Evolutionary conservation across 2,329 filamentous ascomycete genomes (phyloP), one percentile per base, ranked within the genome.

Genomic region (Zopfia rhizophila): DNA sequence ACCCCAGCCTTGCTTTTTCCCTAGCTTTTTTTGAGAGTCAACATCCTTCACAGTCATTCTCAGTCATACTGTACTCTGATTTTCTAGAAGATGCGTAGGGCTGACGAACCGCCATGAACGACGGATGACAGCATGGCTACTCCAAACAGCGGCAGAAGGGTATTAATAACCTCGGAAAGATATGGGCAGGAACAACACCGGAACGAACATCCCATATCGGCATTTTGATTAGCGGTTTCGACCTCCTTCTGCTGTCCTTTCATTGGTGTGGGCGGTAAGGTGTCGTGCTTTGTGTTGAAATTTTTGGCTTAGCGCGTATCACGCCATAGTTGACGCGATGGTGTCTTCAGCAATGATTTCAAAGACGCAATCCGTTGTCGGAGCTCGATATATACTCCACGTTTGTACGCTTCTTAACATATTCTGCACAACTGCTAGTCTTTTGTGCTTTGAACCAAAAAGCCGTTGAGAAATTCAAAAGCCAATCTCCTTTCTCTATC

Each of bases 281-380:
- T 7, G 45, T 35, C 41, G 32, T 44, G 38, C 8, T 39, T 48
- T 55, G n/a, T 41, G 24, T 42, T 22, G 27, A 60, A 19, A 48
- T 35, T 22, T 43, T 33, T 21, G 37, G 40, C 22, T 32, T 45
- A 50, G 51, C 51, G 48, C 41, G 45, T 32, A 54, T 54, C 41
- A 48, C 51, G 51, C 48, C 43, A 51, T 32, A 21, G 17, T 16
- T 21, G 19, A 30, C 24, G 19, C 19, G 23, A 53, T 53, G 50
- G 21, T 49, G 39, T 43, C 51, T 53, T 53, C 28, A 14, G 13
- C 11, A 11, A 18, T 24, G 51, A 54, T 54, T 54, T 54, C 51
- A 54, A 54, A 54, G 42, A 44, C 35, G 22, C 11, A 32, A 17
- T 16, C 45, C 51, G 48, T 21, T 32, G 24, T 44, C 51, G 51